Percentiles rank a stretch among this genome's conserved stretches.
These are phyloP conservation scores for Pyrenochaeta sp. DNA, from an alignment of 2,329 filamentous ascomycete species.

Conservation along the genomic window DNA sequence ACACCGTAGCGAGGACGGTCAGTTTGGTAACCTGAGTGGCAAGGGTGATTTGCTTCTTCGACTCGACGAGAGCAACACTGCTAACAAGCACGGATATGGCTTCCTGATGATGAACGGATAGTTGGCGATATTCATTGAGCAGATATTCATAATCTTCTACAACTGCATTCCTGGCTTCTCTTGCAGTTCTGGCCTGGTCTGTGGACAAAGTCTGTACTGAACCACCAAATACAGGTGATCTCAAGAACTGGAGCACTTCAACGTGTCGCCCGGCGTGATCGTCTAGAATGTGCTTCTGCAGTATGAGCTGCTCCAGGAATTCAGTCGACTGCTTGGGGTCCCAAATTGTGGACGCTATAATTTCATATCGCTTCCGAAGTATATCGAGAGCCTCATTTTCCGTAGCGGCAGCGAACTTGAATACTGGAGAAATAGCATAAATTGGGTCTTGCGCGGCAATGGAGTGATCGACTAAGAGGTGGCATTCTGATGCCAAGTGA, in stretches of 20 bases:
- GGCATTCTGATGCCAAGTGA: constrained; percentile 5
- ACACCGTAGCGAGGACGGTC: constrained; percentile 7
- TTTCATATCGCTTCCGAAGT: constrained; percentile 4
- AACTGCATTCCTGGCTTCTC: not conserved
- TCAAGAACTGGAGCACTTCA: constrained; percentile 5
- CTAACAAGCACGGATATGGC: constrained; percentile 3
- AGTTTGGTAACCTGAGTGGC: constrained; percentile 9
- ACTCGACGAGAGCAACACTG: constrained; percentile 3
- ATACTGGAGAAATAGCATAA: constrained; percentile 7
- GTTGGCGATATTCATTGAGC: not conserved
- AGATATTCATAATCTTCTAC: constrained; percentile 4
- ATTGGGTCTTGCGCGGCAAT: constrained; percentile 9
- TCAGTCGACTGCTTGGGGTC: constrained; percentile 1
- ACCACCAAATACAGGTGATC: not conserved
- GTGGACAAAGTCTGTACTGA: not conserved
- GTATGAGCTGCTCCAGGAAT: constrained; percentile 9
- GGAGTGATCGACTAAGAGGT: constrained; percentile 3
- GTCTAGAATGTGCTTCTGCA: constrained; percentile 8
- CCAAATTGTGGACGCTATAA: constrained; percentile 8
- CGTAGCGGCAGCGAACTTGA: constrained; percentile 5
- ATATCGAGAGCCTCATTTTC: not conserved
- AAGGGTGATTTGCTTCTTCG: constrained; percentile 7
- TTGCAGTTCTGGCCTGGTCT: not conserved
- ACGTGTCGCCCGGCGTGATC: constrained; percentile 7
- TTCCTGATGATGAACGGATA: constrained; percentile 2